Evolutionary conservation across 2,329 filamentous ascomycete genomes (phyloP).

Genomic region (Cladophialophora psammophila): DNA sequence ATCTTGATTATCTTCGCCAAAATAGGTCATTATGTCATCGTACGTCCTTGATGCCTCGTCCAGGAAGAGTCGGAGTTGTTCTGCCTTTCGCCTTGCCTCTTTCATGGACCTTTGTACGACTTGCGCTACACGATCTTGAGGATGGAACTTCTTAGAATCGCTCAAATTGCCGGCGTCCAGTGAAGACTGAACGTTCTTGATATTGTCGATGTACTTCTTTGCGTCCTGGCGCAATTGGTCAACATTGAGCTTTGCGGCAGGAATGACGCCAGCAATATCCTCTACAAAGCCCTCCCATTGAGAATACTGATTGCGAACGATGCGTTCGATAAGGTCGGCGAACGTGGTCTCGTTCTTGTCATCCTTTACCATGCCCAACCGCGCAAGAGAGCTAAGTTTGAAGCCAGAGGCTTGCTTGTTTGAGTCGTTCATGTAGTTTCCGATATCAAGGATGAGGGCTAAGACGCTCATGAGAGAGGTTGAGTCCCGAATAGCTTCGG

Average conservation of each 20-base stretch:
- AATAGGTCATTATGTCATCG: slow-evolving; percentile 95
- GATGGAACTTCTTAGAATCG: slow-evolving; percentile 97
- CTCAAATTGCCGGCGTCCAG: slow-evolving; percentile 93
- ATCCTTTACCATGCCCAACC: slow-evolving; percentile 97
- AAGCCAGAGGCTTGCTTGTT: slow-evolving; percentile 98
- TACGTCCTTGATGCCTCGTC: slow-evolving; percentile 92
- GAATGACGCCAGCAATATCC: slow-evolving; percentile 81
- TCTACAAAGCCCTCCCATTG: slow-evolving; percentile 90
- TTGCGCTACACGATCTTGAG: slow-evolving; percentile 91
- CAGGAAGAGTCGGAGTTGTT: slow-evolving; percentile 91
- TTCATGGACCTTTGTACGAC: slow-evolving; percentile 95
- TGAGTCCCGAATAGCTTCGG: slow-evolving; percentile 88
- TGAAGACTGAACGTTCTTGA: slow-evolving; percentile 90
- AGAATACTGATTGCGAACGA: slow-evolving; percentile 93
- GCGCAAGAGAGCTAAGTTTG: slow-evolving; percentile 92
- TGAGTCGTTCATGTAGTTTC: slow-evolving; percentile 99
- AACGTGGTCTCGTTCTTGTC: slow-evolving; percentile 98
- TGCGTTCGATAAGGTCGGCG: slow-evolving; percentile 93
- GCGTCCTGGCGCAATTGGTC: slow-evolving; percentile 89
- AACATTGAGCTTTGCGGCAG: slow-evolving; percentile 89
- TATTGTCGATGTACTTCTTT: slow-evolving; percentile 90
- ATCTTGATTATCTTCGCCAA: slow-evolving; percentile 90
- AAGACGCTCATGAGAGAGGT: slow-evolving; percentile 95
- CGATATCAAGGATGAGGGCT: slow-evolving; percentile 93
- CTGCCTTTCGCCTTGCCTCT: slow-evolving; percentile 91